phyloP scores from a whole-genome alignment of 1,284 basidiomycete species.

The Rhodotorula sp. region DNA sequence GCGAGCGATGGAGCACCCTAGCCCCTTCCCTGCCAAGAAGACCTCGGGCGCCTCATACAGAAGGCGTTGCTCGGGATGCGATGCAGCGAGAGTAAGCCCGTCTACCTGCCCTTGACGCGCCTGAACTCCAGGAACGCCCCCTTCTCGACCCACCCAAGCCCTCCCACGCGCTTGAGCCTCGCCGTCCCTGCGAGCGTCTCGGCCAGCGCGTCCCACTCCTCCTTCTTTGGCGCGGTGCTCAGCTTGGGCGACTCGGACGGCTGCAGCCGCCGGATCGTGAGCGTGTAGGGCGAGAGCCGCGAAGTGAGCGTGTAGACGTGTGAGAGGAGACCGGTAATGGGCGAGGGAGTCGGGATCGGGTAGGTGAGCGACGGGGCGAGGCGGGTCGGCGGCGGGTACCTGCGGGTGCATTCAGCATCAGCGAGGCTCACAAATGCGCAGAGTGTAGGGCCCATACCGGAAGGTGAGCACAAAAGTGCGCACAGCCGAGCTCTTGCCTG shows the following conservation, averaged over 20 bases:
- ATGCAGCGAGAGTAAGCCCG: no score
- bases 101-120: constrained; percentile 9
- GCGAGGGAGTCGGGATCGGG: constrained; percentile 30
- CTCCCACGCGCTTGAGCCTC: constrained; percentile 25
- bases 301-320: constrained; percentile 28
- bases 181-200: constrained; percentile 26
- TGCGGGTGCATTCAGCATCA: neutral
- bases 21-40: neutral
- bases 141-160: constrained; percentile 32
- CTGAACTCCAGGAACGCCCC: constrained; percentile 29
- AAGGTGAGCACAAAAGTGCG: constrained; percentile 37
- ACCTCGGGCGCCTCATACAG: no score
- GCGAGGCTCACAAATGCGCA: neutral
- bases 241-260: constrained; percentile 6
- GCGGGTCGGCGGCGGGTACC: constrained; percentile 32
- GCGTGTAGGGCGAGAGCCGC: constrained; percentile 13
- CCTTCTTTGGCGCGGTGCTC: neutral
- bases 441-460: constrained; percentile 13
- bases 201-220: constrained; percentile 24
- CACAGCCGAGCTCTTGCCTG: neutral
- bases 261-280: constrained; percentile 33
- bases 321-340: constrained; percentile 5
- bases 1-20: neutral
- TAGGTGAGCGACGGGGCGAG: constrained; percentile 32
- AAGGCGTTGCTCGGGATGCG: no score